Conservation (phyloP, 1,139 yeast species). For the Pneumocystis canis region DNA sequence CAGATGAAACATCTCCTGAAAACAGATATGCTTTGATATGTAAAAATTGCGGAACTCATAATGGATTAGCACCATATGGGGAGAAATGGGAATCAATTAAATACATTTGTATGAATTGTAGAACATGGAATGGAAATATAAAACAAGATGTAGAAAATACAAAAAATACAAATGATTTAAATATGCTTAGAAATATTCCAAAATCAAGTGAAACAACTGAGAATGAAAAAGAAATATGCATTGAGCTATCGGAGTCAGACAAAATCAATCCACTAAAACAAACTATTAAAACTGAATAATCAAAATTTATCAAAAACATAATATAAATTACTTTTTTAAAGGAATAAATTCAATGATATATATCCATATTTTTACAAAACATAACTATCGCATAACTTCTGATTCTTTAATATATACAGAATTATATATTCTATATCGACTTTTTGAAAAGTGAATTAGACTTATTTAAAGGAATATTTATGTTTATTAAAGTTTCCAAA, state of each 20-base stretch:
- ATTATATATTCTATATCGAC: background rate
- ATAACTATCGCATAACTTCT: background rate
- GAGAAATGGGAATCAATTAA: background rate
- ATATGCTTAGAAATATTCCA: background rate
- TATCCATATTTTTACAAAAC: background rate
- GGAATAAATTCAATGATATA: background rate
- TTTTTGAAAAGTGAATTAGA: background rate
- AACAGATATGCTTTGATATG: conserved; percentile 2
- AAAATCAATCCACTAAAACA: background rate
- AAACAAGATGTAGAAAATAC: background rate
- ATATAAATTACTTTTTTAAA: background rate
- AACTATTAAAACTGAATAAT: background rate
- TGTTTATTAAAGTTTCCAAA: background rate
- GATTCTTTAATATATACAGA: background rate
- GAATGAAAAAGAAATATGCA: background rate
- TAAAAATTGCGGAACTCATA: background rate
- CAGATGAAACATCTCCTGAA: conserved; percentile 24
- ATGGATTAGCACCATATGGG: background rate
- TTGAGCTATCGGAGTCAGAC: background rate
- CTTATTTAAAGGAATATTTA: background rate
- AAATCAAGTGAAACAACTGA: background rate
- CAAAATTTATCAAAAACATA: background rate
- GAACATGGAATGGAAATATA: background rate
- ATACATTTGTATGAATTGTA: background rate
- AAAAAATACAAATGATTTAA: background rate